Conservation (phyloP, 495 filamentous ascomycete species). For the Schizothecium vesticola region DNA sequence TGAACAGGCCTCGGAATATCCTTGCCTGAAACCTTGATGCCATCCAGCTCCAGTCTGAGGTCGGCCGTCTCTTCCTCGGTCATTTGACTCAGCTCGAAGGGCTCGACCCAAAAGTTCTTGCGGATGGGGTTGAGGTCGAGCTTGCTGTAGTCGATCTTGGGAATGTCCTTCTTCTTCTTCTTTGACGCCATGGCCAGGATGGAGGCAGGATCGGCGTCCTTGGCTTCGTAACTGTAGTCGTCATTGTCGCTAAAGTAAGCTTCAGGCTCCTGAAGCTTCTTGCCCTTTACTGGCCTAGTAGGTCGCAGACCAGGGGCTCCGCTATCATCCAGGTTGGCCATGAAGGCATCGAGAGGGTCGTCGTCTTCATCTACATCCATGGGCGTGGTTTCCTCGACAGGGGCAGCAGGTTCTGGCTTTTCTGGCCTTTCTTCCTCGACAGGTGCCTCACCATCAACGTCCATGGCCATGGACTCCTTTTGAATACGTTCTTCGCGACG, state of each 20-base stretch:
- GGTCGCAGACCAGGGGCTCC: slow-evolving; percentile 33
- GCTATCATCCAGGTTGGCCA: slow-evolving; percentile 62
- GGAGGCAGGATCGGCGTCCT: slow-evolving; percentile 66
- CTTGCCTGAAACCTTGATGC: slow-evolving; percentile 83
- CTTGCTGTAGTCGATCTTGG: slow-evolving; percentile 77
- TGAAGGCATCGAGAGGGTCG: slow-evolving; percentile 94
- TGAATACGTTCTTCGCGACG: slow-evolving; percentile 45
- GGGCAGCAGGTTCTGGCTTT: slow-evolving; percentile 22
- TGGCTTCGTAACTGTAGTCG: slow-evolving; percentile 69
- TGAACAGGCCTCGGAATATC: slow-evolving; percentile 88
- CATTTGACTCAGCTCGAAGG: slow-evolving; percentile 75
- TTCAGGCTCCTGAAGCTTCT: slow-evolving; percentile 61
- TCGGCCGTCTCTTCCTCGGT: slow-evolving; percentile 78
- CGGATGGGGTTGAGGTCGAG: slow-evolving; percentile 78
- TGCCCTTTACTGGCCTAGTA: slow-evolving; percentile 31
- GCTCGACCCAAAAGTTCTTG: slow-evolving; percentile 92
- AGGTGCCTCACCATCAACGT: slow-evolving; percentile 39
- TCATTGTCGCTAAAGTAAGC: slow-evolving; percentile 83
- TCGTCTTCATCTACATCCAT: slow-evolving; percentile 68
- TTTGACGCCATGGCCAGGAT: slow-evolving; percentile 84
- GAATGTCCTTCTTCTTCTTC: slow-evolving; percentile 96
- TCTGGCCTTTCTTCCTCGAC: slow-evolving; percentile 29
- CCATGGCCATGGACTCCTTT: slow-evolving; percentile 45
- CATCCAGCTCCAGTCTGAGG: slow-evolving; percentile 81
- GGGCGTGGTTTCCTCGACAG: slow-evolving; percentile 15